A percentile compares a stretch with the other conserved stretches of the same genome.
These are phyloP conservation scores for Penicillium glabrum DNA, from an alignment of 2,329 filamentous ascomycete species.

Conservation along the genomic window DNA sequence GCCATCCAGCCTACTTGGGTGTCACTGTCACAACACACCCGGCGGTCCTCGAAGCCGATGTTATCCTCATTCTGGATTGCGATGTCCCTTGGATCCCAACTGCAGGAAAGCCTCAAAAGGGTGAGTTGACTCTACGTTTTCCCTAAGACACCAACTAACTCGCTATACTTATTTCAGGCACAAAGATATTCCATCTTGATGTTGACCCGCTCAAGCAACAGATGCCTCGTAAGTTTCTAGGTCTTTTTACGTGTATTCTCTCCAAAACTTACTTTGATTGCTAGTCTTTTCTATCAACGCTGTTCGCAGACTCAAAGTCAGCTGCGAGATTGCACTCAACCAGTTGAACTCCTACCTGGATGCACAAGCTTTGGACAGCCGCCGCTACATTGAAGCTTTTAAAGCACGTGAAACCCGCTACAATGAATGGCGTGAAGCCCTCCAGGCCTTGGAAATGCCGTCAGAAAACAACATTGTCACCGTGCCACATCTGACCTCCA, in stretches of 20 bases:
- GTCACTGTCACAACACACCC: slow-evolving; percentile 72
- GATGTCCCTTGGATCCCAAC: slow-evolving; percentile 91
- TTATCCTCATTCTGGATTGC: slow-evolving; percentile 79
- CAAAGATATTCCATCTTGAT: slow-evolving; percentile 64
- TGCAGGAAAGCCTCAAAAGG: slow-evolving; percentile 52
- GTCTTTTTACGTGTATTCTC: neutral
- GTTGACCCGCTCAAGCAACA: slow-evolving; percentile 66
- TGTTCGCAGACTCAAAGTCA: slow-evolving; percentile 41
- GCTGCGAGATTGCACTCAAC: slow-evolving; percentile 48
- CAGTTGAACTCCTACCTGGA: slow-evolving; percentile 43
- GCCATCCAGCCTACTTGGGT: slow-evolving; percentile 60
- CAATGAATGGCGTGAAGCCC: slow-evolving; percentile 5
- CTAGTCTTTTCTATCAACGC: slow-evolving; percentile 48
- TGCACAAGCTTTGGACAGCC: neutral
- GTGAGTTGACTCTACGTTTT: neutral
- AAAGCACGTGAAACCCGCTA: slow-evolving; percentile 7
- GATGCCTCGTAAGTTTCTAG: slow-evolving; percentile 67
- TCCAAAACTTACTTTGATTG: neutral
- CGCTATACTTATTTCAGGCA: slow-evolving; percentile 34
- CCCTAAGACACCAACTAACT: neutral
- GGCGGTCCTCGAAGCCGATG: slow-evolving; percentile 71
- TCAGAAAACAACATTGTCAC: slow-evolving; percentile 30
- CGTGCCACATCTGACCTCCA: slow-evolving; percentile 55
- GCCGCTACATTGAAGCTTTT: slow-evolving; percentile 6
- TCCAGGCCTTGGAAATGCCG: slow-evolving; percentile 8